Percentiles rank a stretch among this genome's conserved stretches.
Conservation (phyloP, 768 basidiomycete genomes). For the Cystobasidiopsis lactophilus region DNA sequence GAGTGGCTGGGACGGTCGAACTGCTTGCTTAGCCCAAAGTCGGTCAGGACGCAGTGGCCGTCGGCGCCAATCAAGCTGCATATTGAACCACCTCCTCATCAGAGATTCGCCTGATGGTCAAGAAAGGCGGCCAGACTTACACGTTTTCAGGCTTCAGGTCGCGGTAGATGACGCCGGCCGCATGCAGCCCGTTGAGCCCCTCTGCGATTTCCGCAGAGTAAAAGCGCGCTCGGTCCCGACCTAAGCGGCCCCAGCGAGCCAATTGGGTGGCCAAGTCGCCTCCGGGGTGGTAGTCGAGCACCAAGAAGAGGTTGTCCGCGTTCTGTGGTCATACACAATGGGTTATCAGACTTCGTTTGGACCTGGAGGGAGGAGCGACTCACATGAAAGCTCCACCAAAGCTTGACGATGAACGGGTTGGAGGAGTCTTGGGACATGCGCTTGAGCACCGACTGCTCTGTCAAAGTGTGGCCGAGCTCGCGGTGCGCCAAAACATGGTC, state of each 20-base stretch:
- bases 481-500: conserved; percentile 65
- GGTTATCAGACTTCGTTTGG: neutral
- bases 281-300: conserved; percentile 93
- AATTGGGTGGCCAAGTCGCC: conserved; percentile 95
- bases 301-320: conserved; percentile 85
- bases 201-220: conserved; percentile 91
- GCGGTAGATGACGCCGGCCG: conserved; percentile 85
- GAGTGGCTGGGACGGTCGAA: neutral
- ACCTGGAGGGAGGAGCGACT: neutral
- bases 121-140: neutral
- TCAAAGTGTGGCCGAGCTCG: conserved; percentile 85
- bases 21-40: conserved; percentile 43
- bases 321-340: conserved; percentile 28
- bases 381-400: conserved; percentile 85
- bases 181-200: conserved; percentile 82
- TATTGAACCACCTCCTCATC: too few relatives aligned
- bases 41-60: conserved; percentile 90
- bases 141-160: conserved; percentile 19
- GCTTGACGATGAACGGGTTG: conserved; percentile 84
- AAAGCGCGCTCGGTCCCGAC: conserved; percentile 81
- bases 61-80: conserved; percentile 76
- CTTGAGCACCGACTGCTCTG: conserved; percentile 86
- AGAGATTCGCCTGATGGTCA: too few relatives aligned
- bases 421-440: conserved; percentile 58
- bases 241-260: conserved; percentile 80